A percentile compares a stretch with the other conserved stretches of the same genome.
These are phyloP conservation scores for Hypoxylon sp. DNA, from an alignment of 2,329 filamentous ascomycete species.

Conservation along the genomic window DNA sequence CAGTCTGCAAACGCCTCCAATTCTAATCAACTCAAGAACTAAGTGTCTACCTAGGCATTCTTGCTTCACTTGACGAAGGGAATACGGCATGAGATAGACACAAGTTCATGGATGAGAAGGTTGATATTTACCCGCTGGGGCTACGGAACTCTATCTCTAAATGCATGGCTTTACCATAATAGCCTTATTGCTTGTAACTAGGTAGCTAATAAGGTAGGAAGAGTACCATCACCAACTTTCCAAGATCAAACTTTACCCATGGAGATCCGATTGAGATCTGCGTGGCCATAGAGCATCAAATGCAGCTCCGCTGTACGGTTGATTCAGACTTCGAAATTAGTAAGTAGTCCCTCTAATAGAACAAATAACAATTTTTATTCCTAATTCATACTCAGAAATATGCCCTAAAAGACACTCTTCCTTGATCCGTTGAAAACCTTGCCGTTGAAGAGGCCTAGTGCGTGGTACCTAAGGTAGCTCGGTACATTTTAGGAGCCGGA, in stretches of 20 bases:
- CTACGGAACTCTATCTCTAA: background rate
- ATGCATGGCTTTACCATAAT: background rate
- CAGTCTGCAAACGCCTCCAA: conserved; percentile 19
- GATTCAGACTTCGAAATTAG: background rate
- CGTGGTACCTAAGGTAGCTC: too few relatives aligned
- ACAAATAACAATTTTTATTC: too few relatives aligned
- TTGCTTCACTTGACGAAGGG: too few relatives aligned
- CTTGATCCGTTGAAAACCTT: too few relatives aligned
- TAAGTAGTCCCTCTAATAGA: background rate
- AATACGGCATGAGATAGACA: too few relatives aligned
- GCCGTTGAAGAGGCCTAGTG: too few relatives aligned
- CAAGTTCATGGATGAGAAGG: background rate
- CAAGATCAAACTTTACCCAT: background rate
- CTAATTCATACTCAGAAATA: too few relatives aligned
- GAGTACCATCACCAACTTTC: background rate
- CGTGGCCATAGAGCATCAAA: background rate
- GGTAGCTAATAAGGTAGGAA: background rate
- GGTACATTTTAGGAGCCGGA: too few relatives aligned
- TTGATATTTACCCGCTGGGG: background rate
- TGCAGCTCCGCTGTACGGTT: background rate
- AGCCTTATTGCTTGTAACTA: conserved; percentile 4
- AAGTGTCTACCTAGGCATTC: background rate
- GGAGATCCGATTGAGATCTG: background rate
- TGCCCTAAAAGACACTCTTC: too few relatives aligned
- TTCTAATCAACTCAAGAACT: conserved; percentile 1